Base-by-base conservation (phyloP, 257 asterid species). In the Galeopsis tetrahit region DNA sequence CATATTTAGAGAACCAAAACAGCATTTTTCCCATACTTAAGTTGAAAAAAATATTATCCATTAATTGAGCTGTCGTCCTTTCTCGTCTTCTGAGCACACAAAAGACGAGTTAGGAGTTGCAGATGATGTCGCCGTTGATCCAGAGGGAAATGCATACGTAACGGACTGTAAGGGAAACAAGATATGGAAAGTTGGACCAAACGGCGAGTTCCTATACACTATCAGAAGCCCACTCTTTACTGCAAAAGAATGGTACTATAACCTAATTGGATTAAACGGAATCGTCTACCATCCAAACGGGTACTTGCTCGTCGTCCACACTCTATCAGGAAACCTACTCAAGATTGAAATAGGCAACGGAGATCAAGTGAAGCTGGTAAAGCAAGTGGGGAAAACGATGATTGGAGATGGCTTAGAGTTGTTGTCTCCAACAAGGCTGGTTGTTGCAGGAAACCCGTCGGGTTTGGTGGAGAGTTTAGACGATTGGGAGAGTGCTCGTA, bases 201-300 rank as follows among this genome's bases (percentile, higher is more conserved):
- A 81, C 6, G 98, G 98, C 10, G 86, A 84, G 34, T 55, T 79
- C 59, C 68, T 85, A 2, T 49, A 73, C 81, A 57, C 82, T 70
- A 89, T 93, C n/a, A 73, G 68, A 21, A 88, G 85, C 75, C 90
- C 95, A 0, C 84, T 91, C 63, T 89, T 93, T 38, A 73, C 73
- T 43, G 85, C 86, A 1, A 82, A 79, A 39, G 88, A 86, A 69
- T 93, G 96, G 96, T 82, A 86, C 91, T 75, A 65, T 21, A 81
- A 80, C 60, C 55, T 86, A 2, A 67, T 93, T 6, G 92, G 90
- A 8, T 83, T 93, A 63, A 93, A 93, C 0, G 98, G 98, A 11
- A 89, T 93, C 13, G 88, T 87, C 15, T 75, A 89, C 83, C 99
- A 95, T 80, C 99, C 98, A 10, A 86, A 95, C 35, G 96, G 97